Percentiles rank a stretch among this genome's conserved stretches.
phyloP scores from a whole-genome alignment of 1,284 basidiomycete genomes.

The Puccinia novopanici region DNA sequence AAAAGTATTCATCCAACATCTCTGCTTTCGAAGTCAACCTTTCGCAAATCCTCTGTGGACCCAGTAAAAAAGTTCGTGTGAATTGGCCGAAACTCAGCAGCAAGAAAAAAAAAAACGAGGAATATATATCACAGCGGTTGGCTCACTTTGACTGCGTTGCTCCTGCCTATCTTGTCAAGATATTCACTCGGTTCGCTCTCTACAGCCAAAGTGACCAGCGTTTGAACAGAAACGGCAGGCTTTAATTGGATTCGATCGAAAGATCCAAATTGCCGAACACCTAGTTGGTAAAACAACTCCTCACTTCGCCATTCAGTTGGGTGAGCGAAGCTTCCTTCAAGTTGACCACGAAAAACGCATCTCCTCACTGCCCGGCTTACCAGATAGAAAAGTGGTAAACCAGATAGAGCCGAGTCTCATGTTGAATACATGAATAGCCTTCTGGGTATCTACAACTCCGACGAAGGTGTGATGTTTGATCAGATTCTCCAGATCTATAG shows the following conservation, averaged over 20 bases:
- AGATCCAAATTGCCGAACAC: constrained; percentile 85
- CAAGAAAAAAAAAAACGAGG: background rate
- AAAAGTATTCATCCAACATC: constrained; percentile 94
- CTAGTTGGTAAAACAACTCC: constrained; percentile 93
- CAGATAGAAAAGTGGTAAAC: constrained; percentile 79
- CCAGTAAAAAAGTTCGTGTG: background rate
- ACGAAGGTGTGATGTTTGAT: constrained; percentile 87
- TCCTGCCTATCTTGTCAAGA: constrained; percentile 57
- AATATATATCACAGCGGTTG: background rate
- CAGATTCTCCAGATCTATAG: constrained; percentile 61
- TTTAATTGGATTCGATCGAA: constrained; percentile 75
- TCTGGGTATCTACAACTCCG: constrained; percentile 78
- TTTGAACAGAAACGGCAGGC: constrained; percentile 73
- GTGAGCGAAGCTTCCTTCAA: no score
- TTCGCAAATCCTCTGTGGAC: constrained; percentile 55
- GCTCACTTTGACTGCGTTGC: constrained; percentile 72
- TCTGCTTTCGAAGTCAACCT: constrained; percentile 65
- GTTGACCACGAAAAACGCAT: background rate
- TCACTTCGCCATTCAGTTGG: constrained; percentile 68
- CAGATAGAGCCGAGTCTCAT: constrained; percentile 83
- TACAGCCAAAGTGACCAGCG: constrained; percentile 76
- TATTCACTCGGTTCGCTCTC: constrained; percentile 66
- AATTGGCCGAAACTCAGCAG: background rate
- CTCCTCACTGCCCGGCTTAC: constrained; percentile 63
- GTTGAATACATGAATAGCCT: constrained; percentile 80